Evolutionary conservation across 495 filamentous ascomycete species (phyloP), one percentile per base, ranked within the genome.

Genomic region (Amphirosellinia nigrospora): DNA sequence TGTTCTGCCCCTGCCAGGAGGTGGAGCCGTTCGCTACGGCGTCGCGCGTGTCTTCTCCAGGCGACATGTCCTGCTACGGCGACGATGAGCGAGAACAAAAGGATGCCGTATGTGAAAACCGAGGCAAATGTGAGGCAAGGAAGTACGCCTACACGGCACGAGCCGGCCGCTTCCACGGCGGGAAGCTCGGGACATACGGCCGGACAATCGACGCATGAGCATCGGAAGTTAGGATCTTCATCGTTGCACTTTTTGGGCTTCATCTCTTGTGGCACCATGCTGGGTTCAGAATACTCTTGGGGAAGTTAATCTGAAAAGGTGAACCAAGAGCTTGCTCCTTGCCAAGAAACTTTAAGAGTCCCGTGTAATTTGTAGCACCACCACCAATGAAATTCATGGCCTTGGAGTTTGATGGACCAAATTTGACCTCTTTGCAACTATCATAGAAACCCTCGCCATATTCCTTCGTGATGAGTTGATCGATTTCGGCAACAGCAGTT

Each of bases 341-440:
- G 13, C 96, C 96, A n/a, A 99, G 80, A 76, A 97, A 99, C 72
- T 91, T 92, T 68, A 99, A 77, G 74, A 99, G 92, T 36, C 90
- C 85, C 0, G 86, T 85, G 80, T 94, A 97, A 76, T 97, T 90
- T 83, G 96, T 97, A 23, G 96, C 96, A 32, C 94, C 94, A 13
- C 96, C 96, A 10, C 96, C 96, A 71, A 98, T 97, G 71, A 98
- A 90, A 70, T 93, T 91, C 86, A 99, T 99, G 13, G 94, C 94
- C 73, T 90, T 92, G 26, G 91, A 90, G 70, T 96, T 96, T 4
- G 96, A 94, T 3, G 93, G 91, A 19, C 95, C 96, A 75, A 98
- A 97, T 77, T 98, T 98, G 77, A 99, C 94, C 78, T 98, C 93
- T 80, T 98, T 99, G 83, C 96, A 99, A 78, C 96, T 98, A 77